Evolutionary conservation across 805 yeast genomes (phyloP).

Genomic region (Saccharomycopsis sp.): DNA sequence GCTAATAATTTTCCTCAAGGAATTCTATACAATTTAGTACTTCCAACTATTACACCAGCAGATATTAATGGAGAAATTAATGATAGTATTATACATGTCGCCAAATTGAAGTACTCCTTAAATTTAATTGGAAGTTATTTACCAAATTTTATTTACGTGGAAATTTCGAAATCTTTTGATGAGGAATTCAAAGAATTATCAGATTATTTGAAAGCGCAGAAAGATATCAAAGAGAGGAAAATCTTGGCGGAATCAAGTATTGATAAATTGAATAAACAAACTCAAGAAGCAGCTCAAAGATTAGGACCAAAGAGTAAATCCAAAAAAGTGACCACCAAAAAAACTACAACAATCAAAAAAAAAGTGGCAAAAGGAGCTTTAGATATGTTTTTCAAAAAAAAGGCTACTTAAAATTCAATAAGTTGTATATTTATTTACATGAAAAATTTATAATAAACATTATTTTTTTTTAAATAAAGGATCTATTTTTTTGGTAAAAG

Average conservation of each 20-base stretch:
- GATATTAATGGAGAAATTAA: constrained; percentile 5
- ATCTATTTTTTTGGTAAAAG: background rate
- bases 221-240: constrained; percentile 1
- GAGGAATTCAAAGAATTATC: background rate
- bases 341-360: constrained; percentile 24
- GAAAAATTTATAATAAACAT: too few species aligned
- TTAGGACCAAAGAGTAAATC: constrained; percentile 24
- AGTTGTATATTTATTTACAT: too few species aligned
- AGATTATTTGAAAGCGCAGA: constrained; percentile 1
- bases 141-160: background rate
- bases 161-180: background rate
- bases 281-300: constrained; percentile 22
- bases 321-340: constrained; percentile 22
- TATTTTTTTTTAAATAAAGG: too few species aligned
- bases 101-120: constrained; percentile 9
- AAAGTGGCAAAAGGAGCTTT: constrained; percentile 57
- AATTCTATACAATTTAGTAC: constrained; percentile 7
- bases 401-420: too few species aligned
- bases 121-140: constrained; percentile 9
- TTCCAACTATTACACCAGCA: constrained; percentile 11
- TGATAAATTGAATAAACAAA: constrained; percentile 22
- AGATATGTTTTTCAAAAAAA: constrained; percentile 53
- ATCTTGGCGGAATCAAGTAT: constrained; percentile 17
- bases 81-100: background rate
- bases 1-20: constrained; percentile 10